Percentiles rank a stretch among this genome's conserved stretches.
These are phyloP conservation scores for Phoenix dactylifera DNA, from an alignment of 176 grass and related monocot species.

Conservation along the genomic window DNA sequence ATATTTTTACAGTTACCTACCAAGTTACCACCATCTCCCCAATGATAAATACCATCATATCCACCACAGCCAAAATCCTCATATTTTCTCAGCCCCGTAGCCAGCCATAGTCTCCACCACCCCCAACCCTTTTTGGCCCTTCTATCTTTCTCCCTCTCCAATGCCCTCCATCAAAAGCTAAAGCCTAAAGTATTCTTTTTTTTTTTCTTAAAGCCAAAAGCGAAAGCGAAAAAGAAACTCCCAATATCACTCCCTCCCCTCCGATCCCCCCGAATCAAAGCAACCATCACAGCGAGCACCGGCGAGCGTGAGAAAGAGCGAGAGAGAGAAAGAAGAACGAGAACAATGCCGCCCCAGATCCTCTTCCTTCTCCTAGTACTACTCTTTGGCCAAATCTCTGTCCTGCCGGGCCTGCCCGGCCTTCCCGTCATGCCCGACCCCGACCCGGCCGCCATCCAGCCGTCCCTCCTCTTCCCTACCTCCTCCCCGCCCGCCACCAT, in stretches of 20 bases:
- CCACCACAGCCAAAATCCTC: too few relatives aligned
- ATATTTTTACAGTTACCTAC: too few relatives aligned
- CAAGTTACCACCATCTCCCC: too few relatives aligned
- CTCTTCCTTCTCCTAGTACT: constrained; percentile 24
- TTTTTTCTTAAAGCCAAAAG: too few relatives aligned
- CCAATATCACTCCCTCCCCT: too few relatives aligned
- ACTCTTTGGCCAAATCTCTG: background rate
- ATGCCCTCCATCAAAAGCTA: constrained; percentile 14
- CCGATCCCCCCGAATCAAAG: too few relatives aligned
- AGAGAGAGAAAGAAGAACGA: background rate
- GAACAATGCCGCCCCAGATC: constrained; percentile 1
- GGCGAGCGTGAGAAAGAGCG: background rate
- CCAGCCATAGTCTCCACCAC: too few relatives aligned
- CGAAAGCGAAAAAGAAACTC: too few relatives aligned
- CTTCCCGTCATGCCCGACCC: background rate
- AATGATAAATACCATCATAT: too few relatives aligned
- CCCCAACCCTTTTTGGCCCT: constrained; percentile 21
- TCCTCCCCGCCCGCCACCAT: constrained; percentile 35
- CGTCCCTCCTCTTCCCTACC: constrained; percentile 22
- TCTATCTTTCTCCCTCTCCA: constrained; percentile 6
- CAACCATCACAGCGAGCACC: too few relatives aligned
- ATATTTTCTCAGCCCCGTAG: too few relatives aligned
- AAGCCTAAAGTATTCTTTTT: background rate
- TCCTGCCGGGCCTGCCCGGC: constrained; percentile 7
- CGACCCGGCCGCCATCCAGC: constrained; percentile 10